Conservation (phyloP, 208 protist species). For the Acanthamoeba castellanii region DNA sequence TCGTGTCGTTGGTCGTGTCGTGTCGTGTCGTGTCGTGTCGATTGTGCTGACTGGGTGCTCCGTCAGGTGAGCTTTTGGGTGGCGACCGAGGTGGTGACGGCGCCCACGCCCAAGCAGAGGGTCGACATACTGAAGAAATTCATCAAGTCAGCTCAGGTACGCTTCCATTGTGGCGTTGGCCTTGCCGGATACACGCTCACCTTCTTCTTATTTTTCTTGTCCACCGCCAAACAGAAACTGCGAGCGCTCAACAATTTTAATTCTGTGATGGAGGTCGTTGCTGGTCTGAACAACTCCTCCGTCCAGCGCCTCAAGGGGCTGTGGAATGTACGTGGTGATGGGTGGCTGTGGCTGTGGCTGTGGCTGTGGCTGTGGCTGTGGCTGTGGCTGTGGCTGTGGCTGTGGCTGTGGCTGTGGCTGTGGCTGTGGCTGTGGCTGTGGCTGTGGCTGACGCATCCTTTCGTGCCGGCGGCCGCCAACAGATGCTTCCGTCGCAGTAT, state of each 20-base stretch:
- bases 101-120: slow-evolving; percentile 14
- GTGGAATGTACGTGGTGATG: slow-evolving; percentile 72
- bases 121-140: slow-evolving; percentile 65
- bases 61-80: slow-evolving; percentile 73
- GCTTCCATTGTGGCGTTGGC: background rate
- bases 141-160: slow-evolving; percentile 28
- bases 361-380: no score
- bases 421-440: no score
- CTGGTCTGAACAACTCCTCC: slow-evolving; percentile 72
- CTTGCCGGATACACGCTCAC: no score
- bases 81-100: slow-evolving; percentile 51
- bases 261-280: slow-evolving; percentile 52
- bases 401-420: no score
- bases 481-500: slow-evolving; percentile 48
- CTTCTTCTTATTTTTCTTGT: no score
- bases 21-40: no score
- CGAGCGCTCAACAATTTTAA: slow-evolving; percentile 53
- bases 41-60: background rate
- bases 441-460: no score
- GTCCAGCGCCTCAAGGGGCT: slow-evolving; percentile 49
- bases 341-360: no score
- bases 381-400: no score
- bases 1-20: background rate
- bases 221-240: slow-evolving; percentile 4
- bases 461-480: background rate